Conservation (phyloP, 2,329 filamentous ascomycete species). For the Scytalidium sp. region DNA sequence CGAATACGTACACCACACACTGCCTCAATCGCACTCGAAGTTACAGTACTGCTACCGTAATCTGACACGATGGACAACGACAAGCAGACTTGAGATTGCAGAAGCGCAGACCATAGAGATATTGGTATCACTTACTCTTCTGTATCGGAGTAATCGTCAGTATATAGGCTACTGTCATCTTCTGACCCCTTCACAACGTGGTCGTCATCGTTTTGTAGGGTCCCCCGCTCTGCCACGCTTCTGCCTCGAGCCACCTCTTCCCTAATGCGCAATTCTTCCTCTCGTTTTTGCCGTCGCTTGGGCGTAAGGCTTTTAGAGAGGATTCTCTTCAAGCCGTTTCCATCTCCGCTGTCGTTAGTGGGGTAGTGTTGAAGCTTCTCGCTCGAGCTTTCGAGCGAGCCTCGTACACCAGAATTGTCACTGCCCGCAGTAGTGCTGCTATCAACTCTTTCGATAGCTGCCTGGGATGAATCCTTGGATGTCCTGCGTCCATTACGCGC, state of each 20-base stretch:
- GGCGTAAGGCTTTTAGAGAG: conserved; percentile 49
- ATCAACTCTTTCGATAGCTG: conserved; percentile 23
- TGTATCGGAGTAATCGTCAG: conserved; percentile 27
- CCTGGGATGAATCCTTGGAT: conserved; percentile 16
- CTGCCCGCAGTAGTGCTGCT: conserved; percentile 16
- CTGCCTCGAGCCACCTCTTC: conserved; percentile 31
- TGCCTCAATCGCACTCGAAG: no score
- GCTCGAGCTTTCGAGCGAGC: conserved; percentile 18
- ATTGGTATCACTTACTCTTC: conserved; percentile 27
- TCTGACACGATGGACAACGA: conserved; percentile 9
- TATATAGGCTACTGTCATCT: conserved; percentile 25
- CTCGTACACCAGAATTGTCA: conserved; percentile 11
- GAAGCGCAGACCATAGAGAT: conserved; percentile 9
- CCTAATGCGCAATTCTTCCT: conserved; percentile 33
- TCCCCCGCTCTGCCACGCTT: conserved; percentile 28
- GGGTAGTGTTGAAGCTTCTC: conserved; percentile 19
- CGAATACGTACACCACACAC: neutral
- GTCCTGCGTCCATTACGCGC: conserved; percentile 16
- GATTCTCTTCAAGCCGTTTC: conserved; percentile 46
- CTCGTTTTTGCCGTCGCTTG: conserved; percentile 44
- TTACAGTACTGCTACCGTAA: neutral
- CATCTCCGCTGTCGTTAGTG: conserved; percentile 16
- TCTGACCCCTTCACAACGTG: conserved; percentile 9
- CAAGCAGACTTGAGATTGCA: conserved; percentile 4
- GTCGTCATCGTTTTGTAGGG: conserved; percentile 21